Conservation (phyloP, 148 eudicot genomes). For the Fagopyrum esculentum region DNA sequence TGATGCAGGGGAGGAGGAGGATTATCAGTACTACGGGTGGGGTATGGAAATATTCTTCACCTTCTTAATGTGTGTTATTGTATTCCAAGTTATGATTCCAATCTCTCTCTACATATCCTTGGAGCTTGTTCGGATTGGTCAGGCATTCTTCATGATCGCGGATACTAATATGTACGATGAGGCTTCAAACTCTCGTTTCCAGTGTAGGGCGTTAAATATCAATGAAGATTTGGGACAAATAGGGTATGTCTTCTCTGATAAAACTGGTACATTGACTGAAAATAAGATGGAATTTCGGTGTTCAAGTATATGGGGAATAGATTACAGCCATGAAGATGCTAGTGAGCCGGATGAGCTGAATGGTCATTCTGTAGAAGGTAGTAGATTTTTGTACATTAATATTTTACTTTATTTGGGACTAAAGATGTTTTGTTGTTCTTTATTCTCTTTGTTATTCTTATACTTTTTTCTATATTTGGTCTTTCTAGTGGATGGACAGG, state of each 20-base stretch:
- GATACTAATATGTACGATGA: slow-evolving; percentile 67
- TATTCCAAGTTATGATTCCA: slow-evolving; percentile 95
- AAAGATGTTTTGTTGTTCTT: neutral
- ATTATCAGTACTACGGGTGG: slow-evolving; percentile 73
- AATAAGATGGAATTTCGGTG: slow-evolving; percentile 98
- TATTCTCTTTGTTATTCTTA: neutral
- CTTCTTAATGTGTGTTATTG: slow-evolving; percentile 94
- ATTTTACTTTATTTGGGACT: neutral
- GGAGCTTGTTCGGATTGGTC: slow-evolving; percentile 99
- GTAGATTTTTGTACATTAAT: neutral
- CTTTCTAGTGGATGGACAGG: slow-evolving; percentile 49
- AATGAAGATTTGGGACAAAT: slow-evolving; percentile 97
- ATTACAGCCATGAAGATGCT: slow-evolving; percentile 45
- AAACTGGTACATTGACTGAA: slow-evolving; percentile 97
- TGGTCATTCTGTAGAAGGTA: slow-evolving; percentile 54
- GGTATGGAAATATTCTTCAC: slow-evolving; percentile 80
- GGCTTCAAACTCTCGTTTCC: slow-evolving; percentile 64
- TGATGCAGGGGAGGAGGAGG: slow-evolving; percentile 20
- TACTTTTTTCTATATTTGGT: slow-evolving; percentile 14
- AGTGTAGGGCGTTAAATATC: slow-evolving; percentile 92
- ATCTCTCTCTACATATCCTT: slow-evolving; percentile 93
- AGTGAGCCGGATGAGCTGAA: slow-evolving; percentile 32
- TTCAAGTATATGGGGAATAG: slow-evolving; percentile 82
- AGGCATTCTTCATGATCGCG: slow-evolving; percentile 89
- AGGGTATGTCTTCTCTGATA: slow-evolving; percentile 91